These are phyloP conservation scores for Epichloe glyceriae DNA, from an alignment of 2,329 filamentous ascomycete genomes.

Conservation along the genomic window DNA sequence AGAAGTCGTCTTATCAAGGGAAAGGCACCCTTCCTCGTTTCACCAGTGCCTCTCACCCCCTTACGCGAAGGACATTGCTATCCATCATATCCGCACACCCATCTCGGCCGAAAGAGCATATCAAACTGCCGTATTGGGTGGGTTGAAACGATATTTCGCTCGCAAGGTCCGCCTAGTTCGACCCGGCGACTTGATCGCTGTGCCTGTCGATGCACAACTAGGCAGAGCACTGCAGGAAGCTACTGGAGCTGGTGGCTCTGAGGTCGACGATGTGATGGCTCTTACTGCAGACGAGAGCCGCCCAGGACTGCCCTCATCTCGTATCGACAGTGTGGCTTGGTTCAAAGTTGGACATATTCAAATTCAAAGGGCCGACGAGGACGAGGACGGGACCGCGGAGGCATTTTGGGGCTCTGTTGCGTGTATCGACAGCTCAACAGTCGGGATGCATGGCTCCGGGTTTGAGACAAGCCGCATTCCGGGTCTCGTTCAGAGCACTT, in stretches of 20 bases:
- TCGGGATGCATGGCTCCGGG: conserved; percentile 84
- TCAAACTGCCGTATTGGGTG: conserved; percentile 75
- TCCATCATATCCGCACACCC: conserved; percentile 81
- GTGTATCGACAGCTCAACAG: conserved; percentile 72
- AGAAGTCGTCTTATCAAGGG: conserved; percentile 34
- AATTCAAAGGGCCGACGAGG: conserved; percentile 37
- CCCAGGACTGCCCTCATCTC: conserved; percentile 15
- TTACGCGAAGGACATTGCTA: conserved; percentile 62
- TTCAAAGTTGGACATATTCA: conserved; percentile 75
- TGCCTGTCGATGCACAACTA: conserved; percentile 76
- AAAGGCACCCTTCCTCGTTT: conserved; percentile 44
- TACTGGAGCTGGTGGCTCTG: conserved; percentile 42
- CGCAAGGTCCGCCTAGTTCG: conserved; percentile 70
- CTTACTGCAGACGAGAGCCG: conserved; percentile 30
- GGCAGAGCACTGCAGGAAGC: conserved; percentile 70
- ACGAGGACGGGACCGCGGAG: conserved; percentile 47
- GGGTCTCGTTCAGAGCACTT: conserved; percentile 60
- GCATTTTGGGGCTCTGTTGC: conserved; percentile 77
- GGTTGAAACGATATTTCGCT: conserved; percentile 80
- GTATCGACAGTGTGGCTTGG: conserved; percentile 64
- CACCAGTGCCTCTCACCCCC: conserved; percentile 42
- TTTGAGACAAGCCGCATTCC: conserved; percentile 74
- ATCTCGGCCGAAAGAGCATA: conserved; percentile 74
- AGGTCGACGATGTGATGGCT: conserved; percentile 58
- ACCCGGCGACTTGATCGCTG: conserved; percentile 75